Evolutionary conservation across 2,329 filamentous ascomycete species (phyloP).

Genomic region (Ophiostoma himal-ulmi): DNA sequence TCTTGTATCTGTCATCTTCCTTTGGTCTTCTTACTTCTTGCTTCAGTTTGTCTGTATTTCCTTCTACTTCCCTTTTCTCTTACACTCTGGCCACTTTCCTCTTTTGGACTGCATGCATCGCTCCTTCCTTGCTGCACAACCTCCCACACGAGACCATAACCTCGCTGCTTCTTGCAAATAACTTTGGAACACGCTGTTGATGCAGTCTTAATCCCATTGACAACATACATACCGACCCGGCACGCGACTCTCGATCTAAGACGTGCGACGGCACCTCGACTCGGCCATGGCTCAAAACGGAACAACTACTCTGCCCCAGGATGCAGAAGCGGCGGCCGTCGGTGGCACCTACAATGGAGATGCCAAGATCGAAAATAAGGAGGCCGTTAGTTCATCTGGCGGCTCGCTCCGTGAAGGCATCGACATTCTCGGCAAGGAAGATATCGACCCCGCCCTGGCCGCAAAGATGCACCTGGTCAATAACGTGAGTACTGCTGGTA

Average conservation of each 20-base stretch:
- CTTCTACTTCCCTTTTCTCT: not conserved
- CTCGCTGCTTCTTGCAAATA: not conserved
- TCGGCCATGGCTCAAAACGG: not conserved
- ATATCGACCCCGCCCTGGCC: conserved; percentile 56
- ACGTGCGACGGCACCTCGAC: not conserved
- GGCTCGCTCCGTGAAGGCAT: conserved; percentile 26
- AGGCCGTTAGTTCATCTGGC: not conserved
- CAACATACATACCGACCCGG: not conserved
- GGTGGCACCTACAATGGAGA: not conserved
- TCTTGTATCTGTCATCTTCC: not conserved
- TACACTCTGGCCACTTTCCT: not conserved
- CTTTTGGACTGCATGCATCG: not conserved
- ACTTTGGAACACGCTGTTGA: not conserved
- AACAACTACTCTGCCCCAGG: not conserved
- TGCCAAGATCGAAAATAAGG: not conserved
- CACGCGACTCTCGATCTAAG: not conserved
- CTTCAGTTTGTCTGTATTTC: not conserved
- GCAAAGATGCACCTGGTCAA: conserved; percentile 66
- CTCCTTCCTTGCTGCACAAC: not conserved
- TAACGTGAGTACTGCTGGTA: conserved; percentile 42
- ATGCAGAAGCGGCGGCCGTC: not conserved
- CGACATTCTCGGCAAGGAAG: conserved; percentile 53
- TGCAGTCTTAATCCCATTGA: not conserved
- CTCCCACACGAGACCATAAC: not conserved
- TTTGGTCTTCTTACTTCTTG: not conserved